These are phyloP conservation scores for Fusarium equiseti DNA, from an alignment of 2,329 filamentous ascomycete genomes.

Conservation along the genomic window DNA sequence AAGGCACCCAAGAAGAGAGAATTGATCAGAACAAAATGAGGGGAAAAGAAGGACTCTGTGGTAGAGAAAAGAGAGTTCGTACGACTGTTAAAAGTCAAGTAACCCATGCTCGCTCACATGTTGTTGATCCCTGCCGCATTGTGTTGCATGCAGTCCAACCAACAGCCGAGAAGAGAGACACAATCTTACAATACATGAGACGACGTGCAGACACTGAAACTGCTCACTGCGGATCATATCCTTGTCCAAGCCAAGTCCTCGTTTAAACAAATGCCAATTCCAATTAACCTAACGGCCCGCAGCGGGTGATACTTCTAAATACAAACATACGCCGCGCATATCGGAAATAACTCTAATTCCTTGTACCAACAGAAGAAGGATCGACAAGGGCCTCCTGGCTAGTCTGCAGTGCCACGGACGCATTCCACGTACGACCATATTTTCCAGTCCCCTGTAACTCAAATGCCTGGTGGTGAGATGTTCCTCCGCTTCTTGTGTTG, in stretches of 20 bases:
- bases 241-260: neutral
- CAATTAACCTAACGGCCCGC: neutral
- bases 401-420: constrained; percentile 8
- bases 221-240: neutral
- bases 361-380: neutral
- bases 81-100: neutral
- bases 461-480: constrained; percentile 2
- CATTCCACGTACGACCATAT: constrained; percentile 14
- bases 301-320: neutral
- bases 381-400: constrained; percentile 30
- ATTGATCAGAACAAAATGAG: neutral
- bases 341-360: neutral
- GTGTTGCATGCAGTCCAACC: neutral
- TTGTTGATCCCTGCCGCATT: neutral
- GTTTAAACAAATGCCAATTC: neutral
- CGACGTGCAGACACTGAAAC: neutral
- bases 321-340: neutral
- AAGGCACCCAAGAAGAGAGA: neutral
- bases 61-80: neutral
- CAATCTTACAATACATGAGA: neutral
- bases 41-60: neutral
- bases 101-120: neutral
- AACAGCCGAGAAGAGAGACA: neutral
- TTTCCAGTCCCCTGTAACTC: constrained; percentile 13
- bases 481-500: constrained; percentile 12